These are phyloP conservation scores for Hyphodiscus hymeniophilus DNA, from an alignment of 495 filamentous ascomycete species.

Conservation along the genomic window DNA sequence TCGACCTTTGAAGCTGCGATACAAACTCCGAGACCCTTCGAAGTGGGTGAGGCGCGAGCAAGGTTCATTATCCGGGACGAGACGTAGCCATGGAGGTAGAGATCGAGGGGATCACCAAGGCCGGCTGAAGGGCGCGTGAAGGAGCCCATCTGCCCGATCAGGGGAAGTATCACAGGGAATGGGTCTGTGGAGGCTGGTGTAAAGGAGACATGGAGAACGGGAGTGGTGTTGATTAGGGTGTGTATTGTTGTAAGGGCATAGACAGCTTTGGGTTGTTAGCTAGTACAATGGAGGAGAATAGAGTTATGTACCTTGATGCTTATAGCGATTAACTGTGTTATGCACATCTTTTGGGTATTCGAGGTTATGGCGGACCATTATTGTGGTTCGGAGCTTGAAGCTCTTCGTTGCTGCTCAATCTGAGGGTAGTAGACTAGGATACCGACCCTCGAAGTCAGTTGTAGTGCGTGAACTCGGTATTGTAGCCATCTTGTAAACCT, in stretches of 20 bases:
- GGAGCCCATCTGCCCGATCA: constrained; percentile 79
- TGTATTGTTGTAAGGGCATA: constrained; percentile 75
- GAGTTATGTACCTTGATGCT: constrained; percentile 19
- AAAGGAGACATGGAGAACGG: constrained; percentile 84
- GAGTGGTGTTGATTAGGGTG: constrained; percentile 65
- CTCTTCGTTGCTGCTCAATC: not conserved
- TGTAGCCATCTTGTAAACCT: no score
- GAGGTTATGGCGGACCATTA: constrained; percentile 15
- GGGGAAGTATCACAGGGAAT: constrained; percentile 71
- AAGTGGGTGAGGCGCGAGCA: not conserved
- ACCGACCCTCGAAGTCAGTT: no score
- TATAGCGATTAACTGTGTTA: constrained; percentile 21
- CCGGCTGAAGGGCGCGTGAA: constrained; percentile 47
- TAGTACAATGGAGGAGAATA: not conserved
- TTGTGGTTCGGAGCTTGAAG: not conserved
- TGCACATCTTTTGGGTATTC: constrained; percentile 17
- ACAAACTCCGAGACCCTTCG: constrained; percentile 45
- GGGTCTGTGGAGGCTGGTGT: constrained; percentile 45
- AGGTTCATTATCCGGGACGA: constrained; percentile 67
- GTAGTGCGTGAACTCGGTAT: no score
- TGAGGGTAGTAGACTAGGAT: no score
- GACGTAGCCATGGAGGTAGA: constrained; percentile 85
- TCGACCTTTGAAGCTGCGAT: constrained; percentile 57
- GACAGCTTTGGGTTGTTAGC: constrained; percentile 4
- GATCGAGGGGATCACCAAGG: constrained; percentile 52